Evolutionary conservation across 2,329 filamentous ascomycete genomes (phyloP), one percentile per base, ranked within the genome.

Genomic region (Fusarium concolor): DNA sequence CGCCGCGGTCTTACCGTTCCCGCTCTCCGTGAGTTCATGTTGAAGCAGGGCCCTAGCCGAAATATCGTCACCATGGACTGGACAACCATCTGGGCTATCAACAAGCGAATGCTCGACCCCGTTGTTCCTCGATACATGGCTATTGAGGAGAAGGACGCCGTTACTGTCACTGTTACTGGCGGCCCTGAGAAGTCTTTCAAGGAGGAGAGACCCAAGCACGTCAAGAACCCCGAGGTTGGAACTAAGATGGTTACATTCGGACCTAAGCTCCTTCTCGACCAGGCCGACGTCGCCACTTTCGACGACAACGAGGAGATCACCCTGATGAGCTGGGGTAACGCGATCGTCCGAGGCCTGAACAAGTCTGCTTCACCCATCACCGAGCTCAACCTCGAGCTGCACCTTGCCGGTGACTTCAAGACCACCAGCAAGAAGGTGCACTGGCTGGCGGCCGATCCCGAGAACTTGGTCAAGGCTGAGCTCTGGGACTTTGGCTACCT

Each of bases 371-470:
- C 52, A 12, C 83, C 87, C 46, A 89, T 97, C 73, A 90, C 89
- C 14, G 83, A 82, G 35, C 85, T 97, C 38, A 91, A 92, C 59
- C 84, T 96, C 54, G 93, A 97, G 80, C 88, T 97, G n/a, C 91
- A 98, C 79, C 87, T 97, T 49, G 89, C 92, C 74, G 94, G 95
- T 56, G 95, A 98, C 78, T 92, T 98, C 79, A 97, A 97, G 85
- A 91, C 92, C 76, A 98, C 95, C 0, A 90, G 93, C 76, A 97
- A 97, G 88, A 98, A 98, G 85, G 89, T 98, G 37, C 97, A 94
- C 2, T 98, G 95, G 95, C 83, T 98, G 46, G 90, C 93, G 2
- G 87, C 86, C 1, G 88, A 92, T 70, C 87, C 87, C 43, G 92
- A 95, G 81, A 87, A 91, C 60, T 86, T 97, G 1, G 85, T 97